A percentile compares a stretch with the other conserved stretches of the same genome.
phyloP scores from a whole-genome alignment of 2,329 filamentous ascomycete species.

The Beauveria medogensis region DNA sequence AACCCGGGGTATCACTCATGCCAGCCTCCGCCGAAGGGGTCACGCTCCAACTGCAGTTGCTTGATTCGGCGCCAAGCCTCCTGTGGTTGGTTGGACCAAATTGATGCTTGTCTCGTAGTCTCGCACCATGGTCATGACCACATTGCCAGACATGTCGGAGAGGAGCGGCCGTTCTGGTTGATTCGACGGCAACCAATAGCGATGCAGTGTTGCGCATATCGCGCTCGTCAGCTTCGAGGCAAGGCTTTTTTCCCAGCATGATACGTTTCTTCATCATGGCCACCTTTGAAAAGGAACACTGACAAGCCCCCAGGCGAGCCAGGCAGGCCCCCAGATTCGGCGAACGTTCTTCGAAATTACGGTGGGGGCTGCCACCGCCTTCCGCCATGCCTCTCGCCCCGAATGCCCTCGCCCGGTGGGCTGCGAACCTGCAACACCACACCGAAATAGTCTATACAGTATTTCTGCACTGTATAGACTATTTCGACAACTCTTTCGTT shows the following conservation, averaged over 20 bases:
- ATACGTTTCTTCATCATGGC: not conserved
- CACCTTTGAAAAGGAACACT: not conserved
- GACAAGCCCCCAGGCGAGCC: not conserved
- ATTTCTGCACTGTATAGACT: constrained; percentile 5
- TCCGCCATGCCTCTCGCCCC: not conserved
- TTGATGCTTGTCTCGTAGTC: not conserved
- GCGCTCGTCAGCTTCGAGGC: not conserved
- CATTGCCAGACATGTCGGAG: not conserved
- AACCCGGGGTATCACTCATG: not conserved
- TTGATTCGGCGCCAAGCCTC: constrained; percentile 1
- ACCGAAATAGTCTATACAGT: constrained; percentile 6
- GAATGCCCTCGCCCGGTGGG: constrained; percentile 5
- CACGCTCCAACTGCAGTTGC: constrained; percentile 4
- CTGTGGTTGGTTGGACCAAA: constrained; percentile 6
- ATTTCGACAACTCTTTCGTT: not conserved
- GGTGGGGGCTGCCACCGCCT: not conserved
- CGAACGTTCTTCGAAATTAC: not conserved
- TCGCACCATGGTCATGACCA: not conserved
- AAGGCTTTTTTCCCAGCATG: not conserved
- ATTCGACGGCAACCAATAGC: not conserved
- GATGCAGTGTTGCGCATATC: not conserved
- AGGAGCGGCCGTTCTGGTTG: not conserved
- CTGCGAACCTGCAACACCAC: constrained; percentile 2
- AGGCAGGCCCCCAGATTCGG: not conserved
- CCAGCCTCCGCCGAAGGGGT: not conserved